Percentiles rank a stretch among this genome's conserved stretches.
Conservation (phyloP, 352 stramenopile species). For the Globisporangium spiculum region DNA sequence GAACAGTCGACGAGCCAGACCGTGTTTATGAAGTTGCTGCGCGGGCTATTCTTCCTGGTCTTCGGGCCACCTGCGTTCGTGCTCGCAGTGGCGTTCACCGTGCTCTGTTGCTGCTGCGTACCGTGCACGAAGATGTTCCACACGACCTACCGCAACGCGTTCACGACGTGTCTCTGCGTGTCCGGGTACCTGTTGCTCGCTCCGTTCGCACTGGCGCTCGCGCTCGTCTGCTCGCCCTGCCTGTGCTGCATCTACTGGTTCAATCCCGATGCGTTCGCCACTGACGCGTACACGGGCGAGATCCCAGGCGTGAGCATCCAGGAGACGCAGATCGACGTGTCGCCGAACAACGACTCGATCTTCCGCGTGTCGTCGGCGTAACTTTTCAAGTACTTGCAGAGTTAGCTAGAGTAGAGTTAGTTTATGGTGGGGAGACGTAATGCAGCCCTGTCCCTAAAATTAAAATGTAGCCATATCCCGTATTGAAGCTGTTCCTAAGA, state of each 20-base stretch:
- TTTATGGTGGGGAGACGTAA: background rate
- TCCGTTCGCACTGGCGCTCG: slow-evolving; percentile 32
- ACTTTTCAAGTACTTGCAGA: background rate
- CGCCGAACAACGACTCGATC: slow-evolving; percentile 18
- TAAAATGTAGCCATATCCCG: background rate
- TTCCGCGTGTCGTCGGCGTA: slow-evolving; percentile 15
- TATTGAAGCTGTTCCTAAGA: background rate
- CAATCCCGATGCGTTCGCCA: slow-evolving; percentile 12
- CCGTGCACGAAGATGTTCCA: slow-evolving; percentile 47
- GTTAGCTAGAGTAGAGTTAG: background rate
- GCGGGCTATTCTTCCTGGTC: slow-evolving; percentile 57
- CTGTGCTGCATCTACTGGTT: slow-evolving; percentile 19
- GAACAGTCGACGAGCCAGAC: slow-evolving; percentile 39
- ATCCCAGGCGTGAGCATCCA: slow-evolving; percentile 16
- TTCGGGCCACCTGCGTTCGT: slow-evolving; percentile 63
- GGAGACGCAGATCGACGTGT: slow-evolving; percentile 14
- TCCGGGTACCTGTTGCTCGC: slow-evolving; percentile 54
- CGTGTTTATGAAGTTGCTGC: slow-evolving; percentile 32
- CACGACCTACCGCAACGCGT: slow-evolving; percentile 50
- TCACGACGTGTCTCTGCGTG: slow-evolving; percentile 63
- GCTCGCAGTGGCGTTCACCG: slow-evolving; percentile 47
- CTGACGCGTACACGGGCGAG: background rate
- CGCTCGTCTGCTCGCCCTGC: slow-evolving; percentile 19
- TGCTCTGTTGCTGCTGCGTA: slow-evolving; percentile 65
- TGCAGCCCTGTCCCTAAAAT: background rate